Conservation (phyloP, 345 rosid species). For the Populus nigra region DNA sequence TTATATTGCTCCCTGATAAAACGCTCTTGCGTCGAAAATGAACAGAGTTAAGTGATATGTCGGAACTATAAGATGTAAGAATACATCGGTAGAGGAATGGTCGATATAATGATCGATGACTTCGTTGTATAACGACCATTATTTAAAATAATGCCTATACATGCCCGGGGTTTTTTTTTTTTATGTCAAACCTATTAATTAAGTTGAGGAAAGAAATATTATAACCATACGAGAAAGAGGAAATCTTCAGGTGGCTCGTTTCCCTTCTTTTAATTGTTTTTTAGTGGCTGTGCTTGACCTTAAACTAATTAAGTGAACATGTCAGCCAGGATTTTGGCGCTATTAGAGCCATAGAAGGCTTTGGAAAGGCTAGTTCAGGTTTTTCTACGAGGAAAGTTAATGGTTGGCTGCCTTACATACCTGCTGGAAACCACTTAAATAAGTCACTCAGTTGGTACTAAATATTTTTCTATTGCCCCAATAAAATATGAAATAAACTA, state of each 20-base stretch:
- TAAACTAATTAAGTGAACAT: constrained; percentile 44
- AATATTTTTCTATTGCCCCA: not conserved
- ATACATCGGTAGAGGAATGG: too few species aligned
- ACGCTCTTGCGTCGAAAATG: too few species aligned
- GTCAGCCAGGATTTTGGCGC: constrained; percentile 41
- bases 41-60: too few species aligned
- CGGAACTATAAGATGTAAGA: too few species aligned
- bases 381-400: not conserved
- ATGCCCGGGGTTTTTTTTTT: not conserved
- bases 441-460: too few species aligned
- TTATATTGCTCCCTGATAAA: too few species aligned
- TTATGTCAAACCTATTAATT: not conserved
- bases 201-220: not conserved
- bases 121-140: too few species aligned
- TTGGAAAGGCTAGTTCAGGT: constrained; percentile 25
- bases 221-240: constrained; percentile 11
- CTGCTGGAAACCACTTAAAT: not conserved
- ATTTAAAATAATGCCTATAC: not conserved
- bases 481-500: not conserved
- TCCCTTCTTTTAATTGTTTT: constrained; percentile 1
- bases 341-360: constrained; percentile 29
- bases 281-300: constrained; percentile 42
- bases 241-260: constrained; percentile 23
- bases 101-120: too few species aligned
- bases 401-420: not conserved